Base-by-base conservation (phyloP, 345 rosid genomes). In the Mangifera indica region DNA sequence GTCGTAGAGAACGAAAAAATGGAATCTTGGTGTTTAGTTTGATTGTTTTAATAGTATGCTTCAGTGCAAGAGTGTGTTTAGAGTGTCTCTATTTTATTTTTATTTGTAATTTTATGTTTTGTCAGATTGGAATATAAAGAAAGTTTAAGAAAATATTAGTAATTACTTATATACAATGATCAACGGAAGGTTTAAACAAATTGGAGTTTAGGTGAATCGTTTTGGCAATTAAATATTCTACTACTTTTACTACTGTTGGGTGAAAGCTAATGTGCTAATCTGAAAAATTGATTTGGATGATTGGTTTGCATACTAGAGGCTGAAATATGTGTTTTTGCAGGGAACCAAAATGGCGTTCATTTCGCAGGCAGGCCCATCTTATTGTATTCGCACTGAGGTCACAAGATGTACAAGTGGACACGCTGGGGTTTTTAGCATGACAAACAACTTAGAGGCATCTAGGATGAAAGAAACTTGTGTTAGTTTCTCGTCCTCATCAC, bases 261-360 rank as follows among this genome's bases (percentile, higher is more conserved):
- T 14, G 10, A n/a, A 24, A 53, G 48, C 20, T 26, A 21, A 40
- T 67, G 13, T 54, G 3, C 6, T 20, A 7, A 54, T 46, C 61
- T 68, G 72, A 54, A 53, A 53, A 49, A 37, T 53, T 49, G 7
- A 37, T 29, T 68, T 68, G 20, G 32, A 46, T 24, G 17, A 52
- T 25, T 54, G 10, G 32, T 56, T 15, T 46, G 29, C 10, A 10
- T 71, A 32, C 52, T 74, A 72, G 26, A 18, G 26, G 11, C 29
- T 65, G 65, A 24, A 51, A 26, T 68, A 26, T 46, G 37, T 68
- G 69, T 46, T 72, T 71, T 84, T 62, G 76, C 73, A 84, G 77
- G 70, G 32, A 26, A 65, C 21, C 58, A 46, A 32, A 18, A 95
- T 95, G 99, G 80, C 89, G 55, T 78, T 90, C n/a, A 60, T 88